Percentiles rank a stretch among this genome's conserved stretches.
phyloP scores from a whole-genome alignment of 1,284 basidiomycete species.

The Schizophyllum amplum region DNA sequence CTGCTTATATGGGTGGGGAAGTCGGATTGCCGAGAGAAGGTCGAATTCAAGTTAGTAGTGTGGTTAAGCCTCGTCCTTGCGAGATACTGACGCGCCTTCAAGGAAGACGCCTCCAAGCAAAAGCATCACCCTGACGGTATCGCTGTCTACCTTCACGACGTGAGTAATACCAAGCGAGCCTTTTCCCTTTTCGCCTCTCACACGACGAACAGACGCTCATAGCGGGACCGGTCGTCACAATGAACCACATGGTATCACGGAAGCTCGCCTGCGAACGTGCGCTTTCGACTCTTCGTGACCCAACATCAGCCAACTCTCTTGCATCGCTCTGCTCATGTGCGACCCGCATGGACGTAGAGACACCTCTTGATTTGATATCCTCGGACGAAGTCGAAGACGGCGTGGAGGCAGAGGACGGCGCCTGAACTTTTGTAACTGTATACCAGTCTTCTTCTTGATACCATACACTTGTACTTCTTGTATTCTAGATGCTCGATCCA shows the following conservation, averaged over 20 bases:
- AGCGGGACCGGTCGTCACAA: background rate
- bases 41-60: slow-evolving; percentile 25
- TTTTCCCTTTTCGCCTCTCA: background rate
- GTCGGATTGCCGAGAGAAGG: slow-evolving; percentile 38
- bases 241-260: background rate
- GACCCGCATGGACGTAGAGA: background rate
- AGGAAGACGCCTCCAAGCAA: background rate
- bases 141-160: background rate
- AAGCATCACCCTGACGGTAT: background rate
- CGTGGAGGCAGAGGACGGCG: background rate
- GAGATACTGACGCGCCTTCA: background rate
- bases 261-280: background rate
- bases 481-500: background rate
- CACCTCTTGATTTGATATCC: background rate
- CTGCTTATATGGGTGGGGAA: slow-evolving; percentile 55
- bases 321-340: background rate
- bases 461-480: too few relatives aligned
- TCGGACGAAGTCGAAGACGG: background rate
- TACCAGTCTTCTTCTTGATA: too few relatives aligned
- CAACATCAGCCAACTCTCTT: background rate
- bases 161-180: background rate
- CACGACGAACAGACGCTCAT: background rate
- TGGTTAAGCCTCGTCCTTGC: background rate
- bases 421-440: background rate
- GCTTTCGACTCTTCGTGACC: background rate